phyloP scores from a whole-genome alignment of 2,329 filamentous ascomycete genomes.

The Chaetomium strumarium region DNA sequence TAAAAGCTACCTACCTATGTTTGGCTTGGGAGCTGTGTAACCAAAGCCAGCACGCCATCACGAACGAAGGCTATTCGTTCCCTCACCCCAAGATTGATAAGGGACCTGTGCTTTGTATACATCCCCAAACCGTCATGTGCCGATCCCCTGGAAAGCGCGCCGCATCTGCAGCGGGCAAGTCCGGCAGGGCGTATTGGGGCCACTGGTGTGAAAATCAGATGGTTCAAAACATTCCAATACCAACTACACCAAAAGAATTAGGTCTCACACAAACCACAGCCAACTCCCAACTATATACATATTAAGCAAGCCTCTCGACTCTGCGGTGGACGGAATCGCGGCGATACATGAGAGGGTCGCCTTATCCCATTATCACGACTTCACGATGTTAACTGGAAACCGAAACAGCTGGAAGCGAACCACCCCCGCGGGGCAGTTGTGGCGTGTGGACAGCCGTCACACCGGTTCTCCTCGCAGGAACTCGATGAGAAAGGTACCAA shows the following conservation, averaged over 20 bases:
- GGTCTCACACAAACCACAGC: too few relatives aligned
- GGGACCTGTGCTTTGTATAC: background rate
- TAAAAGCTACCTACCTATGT: background rate
- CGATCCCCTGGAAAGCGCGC: background rate
- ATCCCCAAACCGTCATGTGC: conserved; percentile 15
- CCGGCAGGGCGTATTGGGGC: background rate
- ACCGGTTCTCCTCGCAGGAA: conserved; percentile 5
- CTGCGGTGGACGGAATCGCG: background rate
- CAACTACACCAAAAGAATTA: too few relatives aligned
- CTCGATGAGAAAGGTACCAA: conserved; percentile 3
- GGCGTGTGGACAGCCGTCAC: conserved; percentile 3
- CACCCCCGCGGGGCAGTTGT: background rate
- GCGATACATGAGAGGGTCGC: background rate
- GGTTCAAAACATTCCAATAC: too few relatives aligned
- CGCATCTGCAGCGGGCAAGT: background rate
- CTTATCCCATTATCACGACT: too few relatives aligned
- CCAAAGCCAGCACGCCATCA: conserved; percentile 1
- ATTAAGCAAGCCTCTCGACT: too few relatives aligned
- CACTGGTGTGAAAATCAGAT: too few relatives aligned
- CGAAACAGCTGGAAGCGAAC: background rate
- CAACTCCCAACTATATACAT: too few relatives aligned
- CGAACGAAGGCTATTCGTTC: background rate
- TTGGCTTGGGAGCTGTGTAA: background rate
- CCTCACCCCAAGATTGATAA: background rate
- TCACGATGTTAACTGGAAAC: background rate